Conservation (phyloP, 2,329 filamentous ascomycete species). For the Colletotrichum liriopes region DNA sequence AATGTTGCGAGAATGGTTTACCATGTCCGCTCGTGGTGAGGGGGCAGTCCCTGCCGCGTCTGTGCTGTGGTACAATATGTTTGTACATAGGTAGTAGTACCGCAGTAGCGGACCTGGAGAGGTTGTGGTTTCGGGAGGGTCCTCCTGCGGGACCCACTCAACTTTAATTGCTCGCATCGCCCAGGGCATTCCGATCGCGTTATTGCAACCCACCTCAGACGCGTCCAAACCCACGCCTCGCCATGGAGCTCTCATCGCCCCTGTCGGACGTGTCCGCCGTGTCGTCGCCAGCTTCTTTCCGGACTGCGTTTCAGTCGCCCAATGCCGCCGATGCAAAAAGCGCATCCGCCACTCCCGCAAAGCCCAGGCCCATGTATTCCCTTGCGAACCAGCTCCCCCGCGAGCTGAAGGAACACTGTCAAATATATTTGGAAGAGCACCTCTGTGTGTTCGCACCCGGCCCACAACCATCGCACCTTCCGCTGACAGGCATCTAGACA, state of each 20-base stretch:
- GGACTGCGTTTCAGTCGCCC: constrained; percentile 34
- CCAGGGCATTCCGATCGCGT: constrained; percentile 33
- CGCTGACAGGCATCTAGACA: constrained; percentile 24
- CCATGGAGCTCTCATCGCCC: constrained; percentile 5
- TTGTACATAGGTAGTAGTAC: background rate
- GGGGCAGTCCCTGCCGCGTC: background rate
- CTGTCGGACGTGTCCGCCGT: constrained; percentile 16
- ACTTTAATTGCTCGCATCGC: constrained; percentile 33
- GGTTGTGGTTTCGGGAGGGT: constrained; percentile 1
- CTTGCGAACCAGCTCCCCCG: constrained; percentile 69
- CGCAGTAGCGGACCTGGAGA: background rate
- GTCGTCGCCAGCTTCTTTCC: constrained; percentile 34
- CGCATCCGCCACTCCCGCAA: background rate
- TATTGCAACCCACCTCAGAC: constrained; percentile 21
- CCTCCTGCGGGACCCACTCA: constrained; percentile 1
- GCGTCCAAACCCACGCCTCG: constrained; percentile 36
- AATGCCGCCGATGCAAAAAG: constrained; percentile 1
- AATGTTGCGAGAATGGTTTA: no score
- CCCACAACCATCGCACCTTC: background rate
- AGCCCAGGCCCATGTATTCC: constrained; percentile 4
- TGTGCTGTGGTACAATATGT: background rate
- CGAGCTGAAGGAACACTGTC: constrained; percentile 76
- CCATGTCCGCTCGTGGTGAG: background rate
- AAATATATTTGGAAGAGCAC: constrained; percentile 83
- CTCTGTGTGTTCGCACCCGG: constrained; percentile 67